These are phyloP conservation scores for Phymatotrichopsis omnivora DNA, from an alignment of 2,329 filamentous ascomycete genomes.

Conservation along the genomic window DNA sequence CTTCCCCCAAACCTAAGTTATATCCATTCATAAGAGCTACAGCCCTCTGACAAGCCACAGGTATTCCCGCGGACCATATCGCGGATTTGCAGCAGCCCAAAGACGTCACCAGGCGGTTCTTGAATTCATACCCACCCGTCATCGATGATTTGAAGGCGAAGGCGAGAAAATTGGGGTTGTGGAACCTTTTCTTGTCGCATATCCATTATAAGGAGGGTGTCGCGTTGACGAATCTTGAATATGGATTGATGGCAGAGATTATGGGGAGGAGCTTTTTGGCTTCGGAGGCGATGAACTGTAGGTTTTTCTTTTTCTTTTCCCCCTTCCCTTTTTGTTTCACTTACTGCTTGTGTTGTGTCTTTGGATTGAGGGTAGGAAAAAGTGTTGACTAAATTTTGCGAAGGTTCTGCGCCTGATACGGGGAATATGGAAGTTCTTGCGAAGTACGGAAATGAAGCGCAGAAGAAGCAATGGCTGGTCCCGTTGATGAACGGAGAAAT, in stretches of 20 bases:
- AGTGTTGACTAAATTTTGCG: no score
- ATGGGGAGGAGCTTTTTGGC: constrained; percentile 76
- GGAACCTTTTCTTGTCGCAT: constrained; percentile 97
- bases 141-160: constrained; percentile 84
- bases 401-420: constrained; percentile 77
- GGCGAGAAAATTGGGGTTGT: constrained; percentile 69
- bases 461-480: constrained; percentile 74
- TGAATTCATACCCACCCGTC: constrained; percentile 60
- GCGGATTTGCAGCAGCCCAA: constrained; percentile 31
- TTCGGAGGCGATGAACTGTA: constrained; percentile 83
- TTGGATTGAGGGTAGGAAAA: no score
- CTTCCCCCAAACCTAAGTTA: background rate
- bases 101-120: constrained; percentile 22
- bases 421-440: constrained; percentile 94
- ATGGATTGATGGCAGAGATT: constrained; percentile 94
- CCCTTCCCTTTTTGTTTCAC: no score
- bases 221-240: constrained; percentile 91
- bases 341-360: no score
- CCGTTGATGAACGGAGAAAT: constrained; percentile 78
- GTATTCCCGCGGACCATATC: constrained; percentile 29
- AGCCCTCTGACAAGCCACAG: constrained; percentile 6
- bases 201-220: constrained; percentile 93
- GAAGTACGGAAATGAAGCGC: constrained; percentile 76
- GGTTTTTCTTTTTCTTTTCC: no score
- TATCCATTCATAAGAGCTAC: no score